These are phyloP conservation scores for Sindora glabra DNA, from an alignment of 306 rosid genomes.

Conservation along the genomic window DNA sequence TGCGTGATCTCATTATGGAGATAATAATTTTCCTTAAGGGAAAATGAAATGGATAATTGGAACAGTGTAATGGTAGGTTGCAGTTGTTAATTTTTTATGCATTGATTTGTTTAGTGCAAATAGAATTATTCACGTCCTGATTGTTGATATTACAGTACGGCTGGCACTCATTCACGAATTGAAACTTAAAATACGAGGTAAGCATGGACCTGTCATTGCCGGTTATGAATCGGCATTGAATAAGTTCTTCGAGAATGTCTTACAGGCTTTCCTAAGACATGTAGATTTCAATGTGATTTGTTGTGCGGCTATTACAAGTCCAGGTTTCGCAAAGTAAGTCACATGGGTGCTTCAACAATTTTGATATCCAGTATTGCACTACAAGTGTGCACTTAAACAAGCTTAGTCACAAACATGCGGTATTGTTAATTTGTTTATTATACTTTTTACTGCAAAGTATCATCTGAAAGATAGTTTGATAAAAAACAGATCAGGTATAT, in stretches of 20 bases:
- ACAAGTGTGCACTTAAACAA: no score
- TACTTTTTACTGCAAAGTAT: no score
- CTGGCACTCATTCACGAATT: slow-evolving; percentile 74
- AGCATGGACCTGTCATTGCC: slow-evolving; percentile 91
- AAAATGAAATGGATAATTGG: background rate
- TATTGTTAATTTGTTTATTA: no score
- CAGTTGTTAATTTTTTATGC: background rate
- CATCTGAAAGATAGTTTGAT: no score
- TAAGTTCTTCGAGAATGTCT: slow-evolving; percentile 83
- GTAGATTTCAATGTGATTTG: slow-evolving; percentile 87
- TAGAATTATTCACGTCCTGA: slow-evolving; percentile 9
- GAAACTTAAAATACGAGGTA: slow-evolving; percentile 96
- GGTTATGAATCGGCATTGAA: slow-evolving; percentile 93
- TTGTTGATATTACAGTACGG: slow-evolving; percentile 52
- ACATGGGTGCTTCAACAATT: no score
- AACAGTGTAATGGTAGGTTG: background rate
- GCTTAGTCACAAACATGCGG: no score
- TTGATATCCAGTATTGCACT: no score
- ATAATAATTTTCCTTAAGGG: no score
- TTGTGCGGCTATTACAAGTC: slow-evolving; percentile 96
- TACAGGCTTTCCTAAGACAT: slow-evolving; percentile 93
- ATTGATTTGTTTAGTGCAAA: background rate
- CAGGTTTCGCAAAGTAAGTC: slow-evolving; percentile 95
- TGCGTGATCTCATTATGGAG: background rate
- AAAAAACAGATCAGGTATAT: no score